Evolutionary conservation across 1,284 basidiomycete species (phyloP), one percentile per base, ranked within the genome.

Genomic region (Moesziomyces antarcticus): DNA sequence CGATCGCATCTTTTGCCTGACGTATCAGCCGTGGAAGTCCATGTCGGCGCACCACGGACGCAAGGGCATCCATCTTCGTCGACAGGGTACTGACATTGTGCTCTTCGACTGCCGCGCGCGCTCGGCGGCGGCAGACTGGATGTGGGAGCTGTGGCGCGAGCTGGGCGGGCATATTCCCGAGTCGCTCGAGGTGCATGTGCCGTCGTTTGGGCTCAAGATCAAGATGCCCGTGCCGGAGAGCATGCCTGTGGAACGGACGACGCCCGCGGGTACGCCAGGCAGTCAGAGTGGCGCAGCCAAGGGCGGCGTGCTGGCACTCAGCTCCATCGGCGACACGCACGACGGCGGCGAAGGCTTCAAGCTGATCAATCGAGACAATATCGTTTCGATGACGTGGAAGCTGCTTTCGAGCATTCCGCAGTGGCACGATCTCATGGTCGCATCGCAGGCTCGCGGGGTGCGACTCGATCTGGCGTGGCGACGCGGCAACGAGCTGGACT

Each of bases 391-490:
- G 57, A 57, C 67, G 3, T 70, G 68, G 73, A 71, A 56, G 41
- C 86, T 89, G 5, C 85, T 92, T 27, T 84, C 85, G 30, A 82
- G 85, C 18, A 86, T 90, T 33, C 86, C 87, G 10, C 89, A 90
- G 56, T 93, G 90, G 88, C 86, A 89, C 40, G 82, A 85, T 53
- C 80, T 91, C n/a, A 86, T 92, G 53, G 88, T 89, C 66, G 83
- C 84, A 20, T 86, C 89, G 44, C 76, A 90, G 4, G 81, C 79
- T 24, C 85, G 86, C 43, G 92, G 92, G 20, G 86, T 88, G 56
- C 84, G 85, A n/a, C 85, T 93, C 43, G 88, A 90, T 78, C 86
- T 94, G 20, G 91, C 90, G 44, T 94, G 93, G 93, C 87, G 91
- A 27, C 84, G 87, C 50, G 89, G 88, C 46, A 88, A 88, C 1